These are phyloP conservation scores for Platanus orientalis DNA, from an alignment of 164 flowering plant species.

Conservation along the genomic window DNA sequence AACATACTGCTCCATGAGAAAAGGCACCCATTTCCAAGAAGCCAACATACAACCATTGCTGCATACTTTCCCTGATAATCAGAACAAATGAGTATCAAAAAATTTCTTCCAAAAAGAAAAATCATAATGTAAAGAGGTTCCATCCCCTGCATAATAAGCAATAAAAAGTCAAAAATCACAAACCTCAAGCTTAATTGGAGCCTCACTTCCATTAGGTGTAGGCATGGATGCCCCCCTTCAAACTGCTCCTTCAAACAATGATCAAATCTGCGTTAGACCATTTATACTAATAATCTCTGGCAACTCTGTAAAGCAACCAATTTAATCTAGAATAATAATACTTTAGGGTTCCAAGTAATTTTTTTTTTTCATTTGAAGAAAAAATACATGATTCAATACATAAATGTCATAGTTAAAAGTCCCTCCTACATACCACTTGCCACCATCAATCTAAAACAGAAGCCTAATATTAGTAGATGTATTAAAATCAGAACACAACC, in stretches of 20 bases:
- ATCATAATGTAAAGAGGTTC: too few species aligned
- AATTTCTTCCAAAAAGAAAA: background rate
- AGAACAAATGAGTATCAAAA: background rate
- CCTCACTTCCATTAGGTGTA: slow-evolving; percentile 4
- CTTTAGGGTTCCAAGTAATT: too few species aligned
- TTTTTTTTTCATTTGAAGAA: background rate
- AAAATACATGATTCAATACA: background rate
- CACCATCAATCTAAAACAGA: too few species aligned
- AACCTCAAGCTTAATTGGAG: slow-evolving; percentile 32
- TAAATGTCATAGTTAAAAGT: too few species aligned
- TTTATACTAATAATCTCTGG: background rate
- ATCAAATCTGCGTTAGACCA: background rate
- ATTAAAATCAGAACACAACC: too few species aligned
- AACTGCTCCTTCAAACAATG: background rate
- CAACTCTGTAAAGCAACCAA: background rate
- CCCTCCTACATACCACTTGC: too few species aligned
- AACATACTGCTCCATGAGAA: background rate
- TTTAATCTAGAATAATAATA: background rate
- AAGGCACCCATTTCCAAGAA: background rate
- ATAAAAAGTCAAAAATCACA: background rate
- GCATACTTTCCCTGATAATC: background rate
- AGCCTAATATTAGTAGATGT: too few species aligned
- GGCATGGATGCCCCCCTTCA: background rate
- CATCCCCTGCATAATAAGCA: background rate
- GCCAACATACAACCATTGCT: background rate